phyloP scores from a whole-genome alignment of 2,329 filamentous ascomycete species.

The Shiraia sp. region DNA sequence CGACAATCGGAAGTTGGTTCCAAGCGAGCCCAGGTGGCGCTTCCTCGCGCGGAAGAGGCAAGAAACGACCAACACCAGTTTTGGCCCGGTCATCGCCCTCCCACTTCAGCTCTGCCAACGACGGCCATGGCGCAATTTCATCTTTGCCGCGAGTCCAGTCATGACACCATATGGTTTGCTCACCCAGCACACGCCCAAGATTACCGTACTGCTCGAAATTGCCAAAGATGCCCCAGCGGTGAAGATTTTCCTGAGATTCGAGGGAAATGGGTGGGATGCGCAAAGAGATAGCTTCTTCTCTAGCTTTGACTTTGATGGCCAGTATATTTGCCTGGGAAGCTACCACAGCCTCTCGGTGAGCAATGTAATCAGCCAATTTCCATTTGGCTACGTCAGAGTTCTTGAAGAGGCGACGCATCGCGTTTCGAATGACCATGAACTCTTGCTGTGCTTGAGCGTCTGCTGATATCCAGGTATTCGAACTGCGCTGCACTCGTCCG shows the following conservation, averaged over 20 bases:
- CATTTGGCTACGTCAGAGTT: constrained; percentile 38
- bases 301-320: constrained; percentile 13
- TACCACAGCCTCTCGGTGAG: constrained; percentile 33
- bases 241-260: constrained; percentile 14
- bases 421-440: constrained; percentile 37
- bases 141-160: constrained; percentile 39
- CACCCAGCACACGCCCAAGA: constrained; percentile 38
- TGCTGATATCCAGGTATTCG: constrained; percentile 30
- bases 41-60: constrained; percentile 48
- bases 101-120: constrained; percentile 49
- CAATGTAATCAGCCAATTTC: constrained; percentile 37
- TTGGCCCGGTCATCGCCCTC: constrained; percentile 53
- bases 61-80: constrained; percentile 48
- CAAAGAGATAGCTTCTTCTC: constrained; percentile 12
- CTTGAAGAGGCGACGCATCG: constrained; percentile 42
- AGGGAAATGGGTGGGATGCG: constrained; percentile 7
- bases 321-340: constrained; percentile 19
- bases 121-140: constrained; percentile 48
- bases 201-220: constrained; percentile 30
- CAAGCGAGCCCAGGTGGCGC: constrained; percentile 47
- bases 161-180: constrained; percentile 47
- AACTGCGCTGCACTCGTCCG: constrained; percentile 15
- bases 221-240: constrained; percentile 19
- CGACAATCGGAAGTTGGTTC: constrained; percentile 45
- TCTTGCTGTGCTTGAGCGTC: constrained; percentile 31